These are phyloP conservation scores for Dentipellis fragilis DNA, from an alignment of 768 basidiomycete species.

Conservation along the genomic window DNA sequence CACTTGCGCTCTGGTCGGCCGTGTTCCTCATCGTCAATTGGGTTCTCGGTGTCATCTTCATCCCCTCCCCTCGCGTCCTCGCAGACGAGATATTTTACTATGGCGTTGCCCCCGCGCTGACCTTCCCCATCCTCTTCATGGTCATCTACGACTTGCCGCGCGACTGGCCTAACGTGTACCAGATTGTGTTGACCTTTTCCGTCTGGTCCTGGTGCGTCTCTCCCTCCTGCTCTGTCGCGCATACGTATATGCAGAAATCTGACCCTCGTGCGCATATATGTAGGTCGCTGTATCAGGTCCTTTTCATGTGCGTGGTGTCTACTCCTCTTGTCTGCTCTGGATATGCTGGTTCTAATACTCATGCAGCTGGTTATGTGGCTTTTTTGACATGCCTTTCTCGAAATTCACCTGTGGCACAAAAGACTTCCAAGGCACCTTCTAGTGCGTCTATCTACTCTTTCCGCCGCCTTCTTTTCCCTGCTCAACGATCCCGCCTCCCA, in stretches of 20 bases:
- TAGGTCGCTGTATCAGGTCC: constrained; percentile 52
- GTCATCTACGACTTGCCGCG: constrained; percentile 68
- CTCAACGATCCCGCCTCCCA: neutral
- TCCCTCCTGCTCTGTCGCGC: no score
- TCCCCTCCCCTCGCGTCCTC: constrained; percentile 31
- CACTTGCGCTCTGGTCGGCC: constrained; percentile 52
- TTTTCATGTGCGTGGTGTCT: constrained; percentile 28
- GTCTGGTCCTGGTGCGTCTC: constrained; percentile 55
- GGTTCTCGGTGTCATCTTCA: constrained; percentile 48
- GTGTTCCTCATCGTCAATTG: constrained; percentile 62
- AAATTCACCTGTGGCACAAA: constrained; percentile 33
- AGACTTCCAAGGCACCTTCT: constrained; percentile 30
- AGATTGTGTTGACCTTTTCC: constrained; percentile 44
- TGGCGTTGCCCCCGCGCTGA: constrained; percentile 48
- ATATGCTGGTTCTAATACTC: neutral
- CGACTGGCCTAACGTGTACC: constrained; percentile 48
- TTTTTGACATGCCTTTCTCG: constrained; percentile 22
- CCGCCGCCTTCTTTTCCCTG: constrained; percentile 8
- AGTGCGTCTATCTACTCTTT: constrained; percentile 15
- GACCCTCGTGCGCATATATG: constrained; percentile 8
- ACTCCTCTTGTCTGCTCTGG: neutral
- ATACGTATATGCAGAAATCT: neutral
- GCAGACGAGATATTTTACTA: constrained; percentile 57
- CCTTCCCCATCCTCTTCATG: constrained; percentile 52
- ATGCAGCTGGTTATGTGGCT: constrained; percentile 32